Base-by-base conservation (phyloP, 2,329 filamentous ascomycete genomes). In the Colletotrichum nymphaeae region DNA sequence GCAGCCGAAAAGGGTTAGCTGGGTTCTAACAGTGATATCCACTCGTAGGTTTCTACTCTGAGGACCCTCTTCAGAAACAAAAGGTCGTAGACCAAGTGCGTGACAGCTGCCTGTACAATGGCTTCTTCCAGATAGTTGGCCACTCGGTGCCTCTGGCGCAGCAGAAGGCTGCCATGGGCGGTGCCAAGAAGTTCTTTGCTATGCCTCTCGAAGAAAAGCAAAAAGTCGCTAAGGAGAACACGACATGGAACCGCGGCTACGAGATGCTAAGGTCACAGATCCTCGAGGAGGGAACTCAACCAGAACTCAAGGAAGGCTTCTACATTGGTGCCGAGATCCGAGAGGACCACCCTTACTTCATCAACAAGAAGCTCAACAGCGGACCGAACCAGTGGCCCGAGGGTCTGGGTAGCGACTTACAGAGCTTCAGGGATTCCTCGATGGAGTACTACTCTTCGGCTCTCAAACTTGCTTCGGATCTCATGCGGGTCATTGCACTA, bases 111-210 rank as follows among this genome's bases (percentile, higher is more conserved):
- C 78, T 82, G 22, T 78, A 84, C 80, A 75, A 88, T 81, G 88
- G 88, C 4, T 89, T 89, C 79, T 89, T 90, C 79, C 87, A 88
- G 75, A 83, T 90, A 63, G 81, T 82, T 8, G 85, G 85, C 8
- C 87, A 90, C 76, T 80, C 83, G 4, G 82, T 90, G 4, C 78
- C 85, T 1, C 73, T 80, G 5, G 70, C 76, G 5, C 78, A 86
- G 19, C 87, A 86, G 75, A 74, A 82, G 11, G 77, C 78, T 2
- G 81, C 85, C 2, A 81, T 89, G 70, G 74, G 82, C 19, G 80
- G 82, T 3, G 81, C 84, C 16, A 82, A 84, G 74, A 80, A 80
- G 14, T 84, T 90, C 76, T 90, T 91, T 76, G 78, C 81, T 4
- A 46, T 73, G 2, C 83, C 86, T 0, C 76, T 84, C 2, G 82